Percentiles rank a stretch among this genome's conserved stretches.
Evolutionary conservation across 1,139 yeast genomes (phyloP).

Genomic region (Scheffersomyces lignicola): DNA sequence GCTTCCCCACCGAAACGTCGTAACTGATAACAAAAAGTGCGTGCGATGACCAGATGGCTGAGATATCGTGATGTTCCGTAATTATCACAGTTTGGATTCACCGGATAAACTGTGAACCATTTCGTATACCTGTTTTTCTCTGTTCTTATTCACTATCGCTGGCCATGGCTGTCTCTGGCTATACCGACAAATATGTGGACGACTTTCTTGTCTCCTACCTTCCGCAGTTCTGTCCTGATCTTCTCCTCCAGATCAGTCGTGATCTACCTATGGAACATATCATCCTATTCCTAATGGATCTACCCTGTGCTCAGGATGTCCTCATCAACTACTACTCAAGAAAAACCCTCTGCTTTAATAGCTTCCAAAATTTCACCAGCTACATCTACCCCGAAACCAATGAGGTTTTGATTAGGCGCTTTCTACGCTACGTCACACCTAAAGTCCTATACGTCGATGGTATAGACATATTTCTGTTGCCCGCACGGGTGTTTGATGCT

Average conservation of each 20-base stretch:
- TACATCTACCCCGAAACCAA: not conserved
- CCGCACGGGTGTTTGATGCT: not conserved
- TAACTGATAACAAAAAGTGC: no score
- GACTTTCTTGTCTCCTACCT: not conserved
- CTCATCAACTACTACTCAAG: not conserved
- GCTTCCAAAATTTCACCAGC: not conserved
- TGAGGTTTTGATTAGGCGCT: not conserved
- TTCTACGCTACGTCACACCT: not conserved
- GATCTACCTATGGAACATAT: conserved; percentile 1
- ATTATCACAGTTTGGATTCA: no score
- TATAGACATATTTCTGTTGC: not conserved
- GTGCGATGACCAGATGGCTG: no score
- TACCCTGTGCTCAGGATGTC: not conserved
- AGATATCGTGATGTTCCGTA: no score
- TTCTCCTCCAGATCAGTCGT: not conserved
- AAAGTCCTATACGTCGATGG: not conserved
- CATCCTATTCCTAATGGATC: not conserved
- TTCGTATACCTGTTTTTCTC: no score
- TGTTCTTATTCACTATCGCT: no score
- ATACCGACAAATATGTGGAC: no score
- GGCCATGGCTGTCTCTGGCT: no score
- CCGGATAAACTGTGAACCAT: no score
- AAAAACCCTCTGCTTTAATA: not conserved
- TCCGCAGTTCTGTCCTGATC: conserved; percentile 1
- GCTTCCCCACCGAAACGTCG: no score